These are phyloP conservation scores for Ustilago curta DNA, from an alignment of 1,284 basidiomycete genomes.

Conservation along the genomic window DNA sequence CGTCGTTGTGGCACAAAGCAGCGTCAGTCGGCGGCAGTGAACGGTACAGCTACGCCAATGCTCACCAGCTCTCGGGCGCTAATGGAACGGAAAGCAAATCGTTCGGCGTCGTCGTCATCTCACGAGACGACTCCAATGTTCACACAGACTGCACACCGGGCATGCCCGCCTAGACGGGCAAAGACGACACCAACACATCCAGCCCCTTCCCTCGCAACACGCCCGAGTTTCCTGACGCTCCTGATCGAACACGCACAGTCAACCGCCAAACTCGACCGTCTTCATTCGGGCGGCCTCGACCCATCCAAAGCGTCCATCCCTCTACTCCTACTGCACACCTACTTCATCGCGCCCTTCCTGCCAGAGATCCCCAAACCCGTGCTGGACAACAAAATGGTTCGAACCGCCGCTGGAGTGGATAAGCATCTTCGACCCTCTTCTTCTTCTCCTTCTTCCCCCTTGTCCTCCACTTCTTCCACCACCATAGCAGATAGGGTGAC, in stretches of 20 bases:
- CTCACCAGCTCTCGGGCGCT: slow-evolving; percentile 28
- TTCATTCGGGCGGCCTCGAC: slow-evolving; percentile 22
- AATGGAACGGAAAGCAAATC: slow-evolving; percentile 13
- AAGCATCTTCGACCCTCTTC: slow-evolving; percentile 19
- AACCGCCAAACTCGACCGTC: slow-evolving; percentile 29
- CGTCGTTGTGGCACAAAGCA: slow-evolving; percentile 1
- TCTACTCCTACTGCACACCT: slow-evolving; percentile 56
- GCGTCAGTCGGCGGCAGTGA: not conserved
- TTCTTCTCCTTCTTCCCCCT: slow-evolving; percentile 7
- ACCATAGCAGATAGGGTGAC: slow-evolving; percentile 21
- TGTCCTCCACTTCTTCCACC: not conserved
- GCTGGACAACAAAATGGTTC: slow-evolving; percentile 32
- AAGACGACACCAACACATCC: not conserved
- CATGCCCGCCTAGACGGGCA: no score
- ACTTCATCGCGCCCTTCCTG: slow-evolving; percentile 62
- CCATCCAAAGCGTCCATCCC: slow-evolving; percentile 44
- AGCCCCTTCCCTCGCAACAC: slow-evolving; percentile 37
- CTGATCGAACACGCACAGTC: slow-evolving; percentile 55
- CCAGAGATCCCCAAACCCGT: slow-evolving; percentile 39
- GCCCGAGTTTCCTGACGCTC: slow-evolving; percentile 55
- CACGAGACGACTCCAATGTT: not conserved
- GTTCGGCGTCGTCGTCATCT: not conserved
- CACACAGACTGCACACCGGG: not conserved
- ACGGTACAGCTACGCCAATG: slow-evolving; percentile 18
- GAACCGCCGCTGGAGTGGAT: slow-evolving; percentile 32